A percentile compares a stretch with the other conserved stretches of the same genome.
Conservation (phyloP, 306 rosid genomes). For the Ormosia emarginata region DNA sequence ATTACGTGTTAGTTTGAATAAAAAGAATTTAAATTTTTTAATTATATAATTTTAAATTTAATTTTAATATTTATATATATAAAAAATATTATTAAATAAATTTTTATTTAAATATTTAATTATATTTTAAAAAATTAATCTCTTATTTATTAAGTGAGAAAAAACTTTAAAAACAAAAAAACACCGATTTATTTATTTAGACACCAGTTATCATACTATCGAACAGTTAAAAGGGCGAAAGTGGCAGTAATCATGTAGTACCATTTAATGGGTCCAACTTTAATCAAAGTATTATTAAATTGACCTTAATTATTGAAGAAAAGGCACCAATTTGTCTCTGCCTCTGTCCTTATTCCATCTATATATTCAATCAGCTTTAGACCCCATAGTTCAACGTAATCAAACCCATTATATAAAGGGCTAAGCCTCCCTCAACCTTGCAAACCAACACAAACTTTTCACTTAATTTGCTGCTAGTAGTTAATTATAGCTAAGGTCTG, state of each 20-base stretch:
- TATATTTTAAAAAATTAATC: no score
- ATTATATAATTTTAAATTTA: no score
- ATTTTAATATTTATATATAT: no score
- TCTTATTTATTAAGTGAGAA: no score
- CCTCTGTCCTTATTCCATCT: neutral
- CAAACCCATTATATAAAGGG: conserved; percentile 26
- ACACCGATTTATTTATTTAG: neutral
- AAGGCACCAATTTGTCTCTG: neutral
- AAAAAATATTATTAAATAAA: no score
- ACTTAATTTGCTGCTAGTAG: neutral
- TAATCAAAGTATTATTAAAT: neutral
- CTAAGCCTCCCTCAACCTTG: conserved; percentile 7
- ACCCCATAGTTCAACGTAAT: neutral
- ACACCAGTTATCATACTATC: neutral
- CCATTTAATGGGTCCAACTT: neutral
- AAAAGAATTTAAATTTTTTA: no score
- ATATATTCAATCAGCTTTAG: neutral
- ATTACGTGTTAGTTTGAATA: no score
- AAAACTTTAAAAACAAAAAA: no score
- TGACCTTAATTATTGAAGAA: conserved; percentile 5
- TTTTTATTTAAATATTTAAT: no score
- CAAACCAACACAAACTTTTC: neutral
- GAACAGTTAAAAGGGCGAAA: neutral
- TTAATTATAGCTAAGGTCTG: neutral
- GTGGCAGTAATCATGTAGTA: neutral